phyloP scores from a whole-genome alignment of 768 basidiomycete species.

The Rhizopogon roseolus region DNA sequence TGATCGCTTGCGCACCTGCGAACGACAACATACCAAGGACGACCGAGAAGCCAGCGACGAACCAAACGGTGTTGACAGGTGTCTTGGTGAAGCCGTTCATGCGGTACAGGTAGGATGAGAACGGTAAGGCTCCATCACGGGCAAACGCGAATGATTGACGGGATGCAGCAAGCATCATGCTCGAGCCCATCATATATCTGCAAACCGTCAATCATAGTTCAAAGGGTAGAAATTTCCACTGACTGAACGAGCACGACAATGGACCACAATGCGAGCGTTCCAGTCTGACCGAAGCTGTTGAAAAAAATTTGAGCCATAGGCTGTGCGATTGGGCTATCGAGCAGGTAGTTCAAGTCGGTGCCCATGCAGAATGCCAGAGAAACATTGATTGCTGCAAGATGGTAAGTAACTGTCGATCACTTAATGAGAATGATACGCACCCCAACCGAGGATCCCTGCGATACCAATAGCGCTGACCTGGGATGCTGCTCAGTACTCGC shows the following conservation, averaged over 20 bases:
- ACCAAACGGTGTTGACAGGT: conserved; percentile 59
- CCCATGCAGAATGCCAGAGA: conserved; percentile 57
- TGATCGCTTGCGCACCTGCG: conserved; percentile 50
- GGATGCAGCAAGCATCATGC: conserved; percentile 43
- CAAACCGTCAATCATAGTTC: background rate
- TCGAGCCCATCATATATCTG: conserved; percentile 46
- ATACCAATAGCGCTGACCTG: conserved; percentile 35
- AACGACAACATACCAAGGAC: conserved; percentile 50
- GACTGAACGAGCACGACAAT: conserved; percentile 46
- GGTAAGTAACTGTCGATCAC: background rate
- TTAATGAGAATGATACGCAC: conserved; percentile 16
- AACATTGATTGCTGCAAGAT: conserved; percentile 40
- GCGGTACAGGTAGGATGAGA: conserved; percentile 48
- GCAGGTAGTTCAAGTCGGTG: conserved; percentile 37
- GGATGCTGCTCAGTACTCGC: background rate
- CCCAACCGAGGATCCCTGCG: conserved; percentile 42
- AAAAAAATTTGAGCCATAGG: conserved; percentile 42
- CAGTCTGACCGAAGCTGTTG: conserved; percentile 37
- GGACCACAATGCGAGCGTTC: conserved; percentile 46
- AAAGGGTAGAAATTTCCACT: conserved; percentile 6
- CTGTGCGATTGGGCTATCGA: conserved; percentile 33
- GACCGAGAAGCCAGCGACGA: conserved; percentile 32
- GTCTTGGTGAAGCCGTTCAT: conserved; percentile 48
- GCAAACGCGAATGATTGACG: conserved; percentile 54
- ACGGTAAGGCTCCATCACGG: conserved; percentile 57